These are phyloP conservation scores for Circinella umbellata DNA, from an alignment of 371 early-diverging fungal species.

Conservation along the genomic window DNA sequence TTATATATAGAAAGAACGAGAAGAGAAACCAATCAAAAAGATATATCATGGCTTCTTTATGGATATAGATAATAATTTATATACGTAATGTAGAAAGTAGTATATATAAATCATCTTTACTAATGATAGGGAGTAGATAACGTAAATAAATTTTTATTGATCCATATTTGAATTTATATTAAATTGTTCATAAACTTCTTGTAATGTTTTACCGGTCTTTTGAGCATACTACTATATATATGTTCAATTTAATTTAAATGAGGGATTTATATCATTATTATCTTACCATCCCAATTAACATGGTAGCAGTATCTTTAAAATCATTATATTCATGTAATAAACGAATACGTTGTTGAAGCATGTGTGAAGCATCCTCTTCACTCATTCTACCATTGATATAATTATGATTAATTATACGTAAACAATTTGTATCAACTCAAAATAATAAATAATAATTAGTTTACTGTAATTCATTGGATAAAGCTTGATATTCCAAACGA, in stretches of 20 bases:
- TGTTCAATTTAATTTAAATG: neutral
- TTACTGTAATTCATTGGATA: constrained; percentile 10
- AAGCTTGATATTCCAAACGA: neutral
- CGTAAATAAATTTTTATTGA: neutral
- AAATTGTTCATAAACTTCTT: constrained; percentile 8
- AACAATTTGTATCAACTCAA: neutral
- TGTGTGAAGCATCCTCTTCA: constrained; percentile 10
- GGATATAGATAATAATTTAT: too few relatives aligned
- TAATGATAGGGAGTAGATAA: too few relatives aligned
- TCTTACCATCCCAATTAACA: constrained; percentile 20
- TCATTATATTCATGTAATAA: constrained; percentile 31
- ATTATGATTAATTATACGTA: neutral
- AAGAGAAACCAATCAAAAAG: too few relatives aligned
- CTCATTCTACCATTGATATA: constrained; percentile 13
- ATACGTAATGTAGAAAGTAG: too few relatives aligned
- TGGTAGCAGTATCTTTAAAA: constrained; percentile 19
- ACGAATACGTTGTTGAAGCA: constrained; percentile 12
- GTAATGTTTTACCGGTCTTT: constrained; percentile 8
- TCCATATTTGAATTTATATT: neutral
- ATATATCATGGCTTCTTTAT: too few relatives aligned
- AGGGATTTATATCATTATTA: neutral
- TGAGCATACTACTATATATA: constrained; percentile 15
- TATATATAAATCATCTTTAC: too few relatives aligned
- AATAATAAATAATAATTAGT: neutral
- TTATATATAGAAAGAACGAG: too few relatives aligned